Evolutionary conservation across 306 rosid genomes (phyloP).

Genomic region (Hippophae gyantsensis): DNA sequence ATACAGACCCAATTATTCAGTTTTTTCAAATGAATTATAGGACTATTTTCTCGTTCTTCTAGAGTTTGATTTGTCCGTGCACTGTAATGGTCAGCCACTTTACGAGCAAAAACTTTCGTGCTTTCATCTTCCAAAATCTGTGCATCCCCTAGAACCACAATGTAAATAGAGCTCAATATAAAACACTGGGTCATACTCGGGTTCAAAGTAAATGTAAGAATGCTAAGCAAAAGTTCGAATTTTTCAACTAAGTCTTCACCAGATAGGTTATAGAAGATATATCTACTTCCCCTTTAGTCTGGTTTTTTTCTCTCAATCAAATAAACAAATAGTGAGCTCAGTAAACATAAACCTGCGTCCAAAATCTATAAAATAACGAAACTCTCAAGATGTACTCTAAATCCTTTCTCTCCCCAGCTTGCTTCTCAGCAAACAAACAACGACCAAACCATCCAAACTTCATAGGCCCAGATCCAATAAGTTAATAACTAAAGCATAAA

Average conservation of each 20-base stretch:
- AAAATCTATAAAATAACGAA: not conserved
- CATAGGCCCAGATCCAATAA: constrained; percentile 27
- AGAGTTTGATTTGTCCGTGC: constrained; percentile 86
- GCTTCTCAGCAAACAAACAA: constrained; percentile 19
- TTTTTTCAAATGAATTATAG: constrained; percentile 80
- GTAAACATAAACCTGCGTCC: constrained; percentile 7
- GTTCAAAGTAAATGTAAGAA: not conserved
- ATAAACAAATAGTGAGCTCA: constrained; percentile 2
- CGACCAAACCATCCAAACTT: constrained; percentile 16
- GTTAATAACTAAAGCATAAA: constrained; percentile 11
- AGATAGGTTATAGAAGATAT: not conserved
- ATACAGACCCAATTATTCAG: constrained; percentile 80
- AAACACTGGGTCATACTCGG: constrained; percentile 9
- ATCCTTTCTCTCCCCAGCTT: not conserved
- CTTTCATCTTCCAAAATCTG: constrained; percentile 82
- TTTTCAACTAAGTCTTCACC: constrained; percentile 12
- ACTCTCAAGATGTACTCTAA: not conserved
- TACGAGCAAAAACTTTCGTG: constrained; percentile 66
- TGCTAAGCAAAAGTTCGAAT: not conserved
- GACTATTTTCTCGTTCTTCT: constrained; percentile 87
- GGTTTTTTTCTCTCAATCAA: constrained; percentile 1
- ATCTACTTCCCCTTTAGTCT: constrained; percentile 2
- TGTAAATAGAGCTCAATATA: constrained; percentile 6
- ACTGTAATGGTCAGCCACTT: constrained; percentile 93
- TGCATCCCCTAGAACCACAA: constrained; percentile 47